A percentile compares a stretch with the other conserved stretches of the same genome.
Evolutionary conservation across 2,329 filamentous ascomycete genomes (phyloP).

Genomic region (Berkeleyomyces basicola): DNA sequence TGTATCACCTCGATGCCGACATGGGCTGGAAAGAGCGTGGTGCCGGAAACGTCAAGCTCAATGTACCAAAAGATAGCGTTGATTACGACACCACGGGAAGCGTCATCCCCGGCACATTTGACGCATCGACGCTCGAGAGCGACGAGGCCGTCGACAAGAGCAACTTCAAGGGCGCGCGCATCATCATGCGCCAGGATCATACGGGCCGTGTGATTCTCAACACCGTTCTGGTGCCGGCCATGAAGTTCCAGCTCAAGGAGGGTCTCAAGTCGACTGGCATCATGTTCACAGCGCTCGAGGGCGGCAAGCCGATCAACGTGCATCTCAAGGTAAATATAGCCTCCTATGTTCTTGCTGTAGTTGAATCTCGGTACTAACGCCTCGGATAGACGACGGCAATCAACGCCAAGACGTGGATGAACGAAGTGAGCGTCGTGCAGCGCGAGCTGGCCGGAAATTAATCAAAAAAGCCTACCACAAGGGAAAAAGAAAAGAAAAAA

Average conservation of each 20-base stretch:
- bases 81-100: slow-evolving; percentile 36
- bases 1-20: slow-evolving; percentile 60
- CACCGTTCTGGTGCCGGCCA: slow-evolving; percentile 58
- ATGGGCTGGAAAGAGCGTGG: slow-evolving; percentile 82
- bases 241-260: slow-evolving; percentile 65
- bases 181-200: slow-evolving; percentile 84
- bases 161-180: slow-evolving; percentile 40
- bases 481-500: not conserved
- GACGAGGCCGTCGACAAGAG: slow-evolving; percentile 13
- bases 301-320: slow-evolving; percentile 38
- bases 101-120: slow-evolving; percentile 36
- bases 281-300: slow-evolving; percentile 46
- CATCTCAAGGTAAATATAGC: slow-evolving; percentile 38
- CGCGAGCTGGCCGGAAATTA: slow-evolving; percentile 30
- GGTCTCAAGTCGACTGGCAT: slow-evolving; percentile 55
- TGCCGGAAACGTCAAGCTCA: slow-evolving; percentile 68
- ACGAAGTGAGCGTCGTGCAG: slow-evolving; percentile 33
- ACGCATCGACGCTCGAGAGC: slow-evolving; percentile 30
- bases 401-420: slow-evolving; percentile 36
- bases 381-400: slow-evolving; percentile 40
- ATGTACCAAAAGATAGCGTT: slow-evolving; percentile 45
- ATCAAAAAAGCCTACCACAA: slow-evolving; percentile 10
- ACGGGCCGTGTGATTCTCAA: slow-evolving; percentile 79
- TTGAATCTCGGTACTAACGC: not conserved
- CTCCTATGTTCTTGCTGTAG: not conserved